A percentile compares a stretch with the other conserved stretches of the same genome.
These are phyloP conservation scores for Trypanosoma platydactyli DNA, from an alignment of 208 protist species.

Conservation along the genomic window DNA sequence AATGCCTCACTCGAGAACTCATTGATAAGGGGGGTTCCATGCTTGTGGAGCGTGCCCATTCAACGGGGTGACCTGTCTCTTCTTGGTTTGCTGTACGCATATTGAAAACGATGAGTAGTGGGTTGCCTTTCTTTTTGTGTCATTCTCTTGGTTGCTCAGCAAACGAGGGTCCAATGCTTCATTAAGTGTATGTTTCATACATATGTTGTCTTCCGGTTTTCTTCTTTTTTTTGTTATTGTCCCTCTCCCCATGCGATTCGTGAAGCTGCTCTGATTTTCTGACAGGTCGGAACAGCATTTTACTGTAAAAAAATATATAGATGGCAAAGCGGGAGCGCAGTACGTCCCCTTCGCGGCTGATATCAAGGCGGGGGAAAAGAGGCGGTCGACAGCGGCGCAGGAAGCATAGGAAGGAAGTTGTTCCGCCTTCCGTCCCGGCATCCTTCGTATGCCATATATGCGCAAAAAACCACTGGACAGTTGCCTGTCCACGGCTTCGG, in stretches of 20 bases:
- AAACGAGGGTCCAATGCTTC: no score
- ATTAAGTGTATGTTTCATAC: background rate
- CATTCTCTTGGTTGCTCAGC: no score
- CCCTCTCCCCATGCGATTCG: no score
- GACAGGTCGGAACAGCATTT: background rate
- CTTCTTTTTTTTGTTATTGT: constrained; percentile 20
- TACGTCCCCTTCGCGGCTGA: constrained; percentile 15
- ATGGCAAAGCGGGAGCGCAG: constrained; percentile 35
- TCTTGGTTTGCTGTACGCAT: constrained; percentile 8
- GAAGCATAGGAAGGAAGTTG: constrained; percentile 7
- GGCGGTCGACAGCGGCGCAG: constrained; percentile 17
- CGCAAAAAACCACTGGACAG: constrained; percentile 78
- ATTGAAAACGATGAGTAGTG: background rate
- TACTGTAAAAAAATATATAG: background rate
- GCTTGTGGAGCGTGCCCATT: background rate
- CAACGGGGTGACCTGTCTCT: background rate
- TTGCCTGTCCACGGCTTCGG: constrained; percentile 59
- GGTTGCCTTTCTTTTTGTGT: no score
- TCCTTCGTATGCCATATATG: constrained; percentile 84
- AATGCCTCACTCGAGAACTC: constrained; percentile 46
- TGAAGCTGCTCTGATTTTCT: no score
- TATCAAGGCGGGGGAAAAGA: constrained; percentile 23
- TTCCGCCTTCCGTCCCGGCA: constrained; percentile 28
- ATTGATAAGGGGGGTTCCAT: constrained; percentile 36
- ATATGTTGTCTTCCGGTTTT: constrained; percentile 4